Evolutionary conservation across 202 grass and related monocot species (phyloP), one percentile per base, ranked within the genome.

Genomic region (Bolboschoenoplectus hybrid): DNA sequence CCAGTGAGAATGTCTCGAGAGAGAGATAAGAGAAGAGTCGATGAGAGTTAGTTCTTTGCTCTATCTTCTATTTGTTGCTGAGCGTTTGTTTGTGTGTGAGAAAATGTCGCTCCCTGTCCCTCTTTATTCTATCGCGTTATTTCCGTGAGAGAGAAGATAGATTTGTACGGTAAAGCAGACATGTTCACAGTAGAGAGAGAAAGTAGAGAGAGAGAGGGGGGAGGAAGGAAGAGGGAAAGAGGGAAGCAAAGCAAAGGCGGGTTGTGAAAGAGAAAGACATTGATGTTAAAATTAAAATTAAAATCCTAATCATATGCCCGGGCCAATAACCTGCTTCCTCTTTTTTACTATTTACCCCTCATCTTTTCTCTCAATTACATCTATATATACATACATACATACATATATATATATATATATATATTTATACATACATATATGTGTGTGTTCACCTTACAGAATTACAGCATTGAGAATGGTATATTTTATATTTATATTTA

Each of bases 71-170:
- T 36, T 53, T 81, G 74, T 67, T 43, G 74, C 16, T 14, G 8
- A 52, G 74, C 36, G 17, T 43, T 81, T 81, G 77, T 41, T 1
- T 78, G 11, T 49, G 55, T 75, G 81, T 52, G 69, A 74, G 71
- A 67, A 86, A 81, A 40, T 60, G 55, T 51, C 6, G 67, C 32
- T 65, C 32, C 45, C 76, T 12, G 63, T 83, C 60, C 52, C 71
- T 78, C 85, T 85, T 87, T 65, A 87, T 74, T 74, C 81, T 79
- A 41, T 68, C 57, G 75, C 86, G 86, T 41, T 65, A 76, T 68
- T 71, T 65, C 53, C 82, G 73, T 88, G 35, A 82, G 55, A 87
- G 68, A 4, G 74, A 6, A 62, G 88, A 51, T 41, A 46, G 84
- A 83, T 66, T 64, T 81, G 58, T 81, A 89, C 83, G 84, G 74